Evolutionary conservation across 2,329 filamentous ascomycete species (phyloP).

Genomic region (Claviceps maximensis): DNA sequence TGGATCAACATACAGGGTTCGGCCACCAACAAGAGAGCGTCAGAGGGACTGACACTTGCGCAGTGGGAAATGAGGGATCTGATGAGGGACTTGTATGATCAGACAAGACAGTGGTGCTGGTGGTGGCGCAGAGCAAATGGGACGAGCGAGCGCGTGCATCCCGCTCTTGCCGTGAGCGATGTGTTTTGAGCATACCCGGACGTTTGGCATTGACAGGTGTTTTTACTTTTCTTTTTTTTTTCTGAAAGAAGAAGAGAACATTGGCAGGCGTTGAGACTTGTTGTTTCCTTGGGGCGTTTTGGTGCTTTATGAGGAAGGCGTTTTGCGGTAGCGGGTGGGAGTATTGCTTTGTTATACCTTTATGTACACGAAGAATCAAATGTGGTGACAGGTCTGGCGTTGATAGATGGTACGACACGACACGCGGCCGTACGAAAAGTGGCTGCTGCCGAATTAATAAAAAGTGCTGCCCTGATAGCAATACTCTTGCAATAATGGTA

Average conservation of each 20-base stretch:
- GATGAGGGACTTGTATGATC: conserved; percentile 17
- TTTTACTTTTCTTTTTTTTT: too few species aligned
- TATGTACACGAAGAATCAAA: too few species aligned
- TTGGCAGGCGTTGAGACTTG: too few species aligned
- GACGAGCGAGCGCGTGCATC: neutral
- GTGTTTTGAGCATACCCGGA: conserved; percentile 6
- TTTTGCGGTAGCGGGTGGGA: too few species aligned
- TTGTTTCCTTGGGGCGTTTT: too few species aligned
- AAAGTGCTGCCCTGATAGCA: too few species aligned
- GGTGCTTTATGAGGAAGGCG: neutral
- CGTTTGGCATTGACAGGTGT: neutral
- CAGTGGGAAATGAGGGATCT: conserved; percentile 19
- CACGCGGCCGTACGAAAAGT: too few species aligned
- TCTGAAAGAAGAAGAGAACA: too few species aligned
- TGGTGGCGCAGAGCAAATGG: conserved; percentile 16
- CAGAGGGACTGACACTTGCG: conserved; percentile 21
- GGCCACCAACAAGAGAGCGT: conserved; percentile 19
- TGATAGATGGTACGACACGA: too few species aligned
- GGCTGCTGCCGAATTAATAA: too few species aligned
- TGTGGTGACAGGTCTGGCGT: too few species aligned
- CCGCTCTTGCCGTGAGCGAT: neutral
- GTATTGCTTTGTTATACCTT: neutral
- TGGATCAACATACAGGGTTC: conserved; percentile 27
- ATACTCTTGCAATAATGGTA: too few species aligned
- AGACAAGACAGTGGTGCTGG: conserved; percentile 20